Conservation (phyloP, 2,329 filamentous ascomycete species). For the Aureobasidium sp. region DNA sequence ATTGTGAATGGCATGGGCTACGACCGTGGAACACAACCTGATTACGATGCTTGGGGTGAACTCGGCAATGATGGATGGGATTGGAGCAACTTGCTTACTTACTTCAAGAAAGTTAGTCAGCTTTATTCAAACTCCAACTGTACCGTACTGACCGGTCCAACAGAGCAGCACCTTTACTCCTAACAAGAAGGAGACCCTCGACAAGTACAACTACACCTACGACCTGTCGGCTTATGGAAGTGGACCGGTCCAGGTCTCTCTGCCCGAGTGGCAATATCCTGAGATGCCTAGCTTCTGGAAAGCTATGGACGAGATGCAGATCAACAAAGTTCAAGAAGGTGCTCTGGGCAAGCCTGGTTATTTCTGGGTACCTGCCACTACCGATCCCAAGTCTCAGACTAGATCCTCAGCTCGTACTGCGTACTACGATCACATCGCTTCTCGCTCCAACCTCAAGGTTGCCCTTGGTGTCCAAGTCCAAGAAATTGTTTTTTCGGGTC, state of each 20-base stretch:
- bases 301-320: slow-evolving; percentile 19
- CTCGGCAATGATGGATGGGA: slow-evolving; percentile 10
- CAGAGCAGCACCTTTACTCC: slow-evolving; percentile 23
- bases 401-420: slow-evolving; percentile 30
- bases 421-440: slow-evolving; percentile 27
- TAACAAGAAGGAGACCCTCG: slow-evolving; percentile 16
- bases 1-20: slow-evolving; percentile 13
- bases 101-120: slow-evolving; percentile 20
- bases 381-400: slow-evolving; percentile 29
- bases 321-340: slow-evolving; percentile 20
- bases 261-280: slow-evolving; percentile 22
- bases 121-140: not conserved
- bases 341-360: slow-evolving; percentile 27
- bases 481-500: slow-evolving; percentile 15
- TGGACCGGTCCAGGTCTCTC: slow-evolving; percentile 21
- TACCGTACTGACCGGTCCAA: slow-evolving; percentile 19
- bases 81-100: slow-evolving; percentile 16
- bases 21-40: slow-evolving; percentile 14
- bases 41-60: slow-evolving; percentile 10
- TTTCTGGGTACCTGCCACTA: slow-evolving; percentile 32
- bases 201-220: slow-evolving; percentile 17
- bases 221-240: slow-evolving; percentile 20
- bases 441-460: slow-evolving; percentile 29
- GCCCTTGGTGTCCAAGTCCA: slow-evolving; percentile 22
- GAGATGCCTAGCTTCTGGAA: slow-evolving; percentile 21